Evolutionary conservation across 306 rosid species (phyloP).

Genomic region (Benincasa hispida): DNA sequence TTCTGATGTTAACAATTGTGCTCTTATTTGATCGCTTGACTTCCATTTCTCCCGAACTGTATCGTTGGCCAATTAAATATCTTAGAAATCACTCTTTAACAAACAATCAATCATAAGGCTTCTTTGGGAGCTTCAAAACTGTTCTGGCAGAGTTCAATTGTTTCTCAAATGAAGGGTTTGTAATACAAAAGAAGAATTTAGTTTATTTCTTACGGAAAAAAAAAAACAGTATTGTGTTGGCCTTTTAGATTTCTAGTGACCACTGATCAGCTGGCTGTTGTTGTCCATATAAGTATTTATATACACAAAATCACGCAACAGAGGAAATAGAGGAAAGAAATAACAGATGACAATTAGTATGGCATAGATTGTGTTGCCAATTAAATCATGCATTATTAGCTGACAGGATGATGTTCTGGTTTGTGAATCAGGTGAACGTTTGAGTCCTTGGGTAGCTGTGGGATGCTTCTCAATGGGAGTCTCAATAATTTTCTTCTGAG

Average conservation of each 20-base stretch:
- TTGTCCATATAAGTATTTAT: not conserved
- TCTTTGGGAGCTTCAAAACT: not conserved
- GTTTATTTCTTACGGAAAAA: not conserved
- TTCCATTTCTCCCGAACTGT: not conserved
- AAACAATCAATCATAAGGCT: not conserved
- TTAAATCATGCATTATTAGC: not conserved
- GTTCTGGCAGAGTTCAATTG: not conserved
- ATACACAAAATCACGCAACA: not conserved
- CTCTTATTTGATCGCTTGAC: not conserved
- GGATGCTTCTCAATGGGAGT: slow-evolving; percentile 60
- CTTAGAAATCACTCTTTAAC: not conserved
- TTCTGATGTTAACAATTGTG: not conserved
- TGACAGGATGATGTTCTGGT: slow-evolving; percentile 6
- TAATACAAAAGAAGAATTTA: not conserved
- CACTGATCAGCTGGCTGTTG: not conserved
- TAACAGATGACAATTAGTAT: not conserved
- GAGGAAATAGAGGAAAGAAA: not conserved
- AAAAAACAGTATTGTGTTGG: not conserved
- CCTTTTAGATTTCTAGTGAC: not conserved
- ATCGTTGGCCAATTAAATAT: not conserved
- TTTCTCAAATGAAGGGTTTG: not conserved
- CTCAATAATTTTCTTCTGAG: slow-evolving; percentile 43
- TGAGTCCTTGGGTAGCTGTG: slow-evolving; percentile 53
- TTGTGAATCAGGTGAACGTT: slow-evolving; percentile 49
- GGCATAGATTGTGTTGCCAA: not conserved